Evolutionary conservation across 78 protist genomes (phyloP).

Genomic region (Dictyostelium intermedium): DNA sequence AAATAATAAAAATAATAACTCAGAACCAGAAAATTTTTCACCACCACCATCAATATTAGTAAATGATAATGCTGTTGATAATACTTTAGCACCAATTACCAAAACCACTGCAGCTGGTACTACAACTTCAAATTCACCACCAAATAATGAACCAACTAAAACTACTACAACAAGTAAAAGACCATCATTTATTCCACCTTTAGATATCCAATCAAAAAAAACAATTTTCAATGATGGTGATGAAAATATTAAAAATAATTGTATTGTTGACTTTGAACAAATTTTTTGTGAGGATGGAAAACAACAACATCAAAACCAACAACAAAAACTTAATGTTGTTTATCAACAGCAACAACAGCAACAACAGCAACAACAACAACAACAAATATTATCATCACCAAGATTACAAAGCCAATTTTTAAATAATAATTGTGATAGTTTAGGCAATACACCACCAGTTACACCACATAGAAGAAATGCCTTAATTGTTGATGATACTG

Average conservation of each 20-base stretch:
- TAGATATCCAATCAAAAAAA: not conserved
- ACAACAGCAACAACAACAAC: not conserved
- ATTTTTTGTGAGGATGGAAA: not conserved
- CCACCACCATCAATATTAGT: constrained; percentile 3
- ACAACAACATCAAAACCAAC: not conserved
- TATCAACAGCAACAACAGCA: not conserved
- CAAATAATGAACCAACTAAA: not conserved
- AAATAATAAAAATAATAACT: too few relatives aligned
- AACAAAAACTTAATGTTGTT: too few relatives aligned
- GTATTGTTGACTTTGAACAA: constrained; percentile 31
- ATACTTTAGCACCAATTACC: not conserved
- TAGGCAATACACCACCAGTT: not conserved
- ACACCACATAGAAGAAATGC: constrained; percentile 14
- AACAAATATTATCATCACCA: not conserved
- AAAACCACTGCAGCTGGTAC: not conserved
- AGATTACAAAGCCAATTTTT: not conserved
- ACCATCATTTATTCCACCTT: not conserved
- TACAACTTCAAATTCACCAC: not conserved
- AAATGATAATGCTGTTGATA: not conserved
- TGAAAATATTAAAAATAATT: constrained; percentile 17
- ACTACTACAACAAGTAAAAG: not conserved
- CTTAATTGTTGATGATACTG: constrained; percentile 56
- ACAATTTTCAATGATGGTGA: constrained; percentile 16
- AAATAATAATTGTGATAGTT: not conserved
- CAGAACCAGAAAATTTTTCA: not conserved